Evolutionary conservation across 148 eudicot genomes (phyloP), one percentile per base, ranked within the genome.

Genomic region (Spergularia bocconei): DNA sequence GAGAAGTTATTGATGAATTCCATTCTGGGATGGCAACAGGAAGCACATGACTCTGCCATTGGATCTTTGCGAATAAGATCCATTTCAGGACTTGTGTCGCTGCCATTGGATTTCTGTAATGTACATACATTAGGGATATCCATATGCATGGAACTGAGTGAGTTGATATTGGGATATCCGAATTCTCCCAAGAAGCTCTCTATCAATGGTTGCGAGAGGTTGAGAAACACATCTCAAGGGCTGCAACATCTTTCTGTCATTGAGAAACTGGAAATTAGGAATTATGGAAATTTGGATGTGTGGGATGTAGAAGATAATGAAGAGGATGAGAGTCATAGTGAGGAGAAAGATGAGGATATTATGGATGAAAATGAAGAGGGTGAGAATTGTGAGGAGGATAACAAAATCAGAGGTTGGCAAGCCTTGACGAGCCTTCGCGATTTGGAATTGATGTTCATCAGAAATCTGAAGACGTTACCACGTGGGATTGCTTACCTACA

Each of bases 241-340:
- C 23, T 69, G 38, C 72, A 69, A 15, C 57, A 50, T 52, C 59
- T 69, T 12, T 8, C 70, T 10, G 52, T 38, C 36, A 56, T 69
- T 25, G 72, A 69, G 58, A 14, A 13, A 11, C 13, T 69, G n/a
- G 4, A 13, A 10, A 69, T 50, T 7, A 6, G 36, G 36, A 2
- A 29, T 29, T 29, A 0, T 0, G 36, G 2, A 29, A 4, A 29
- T 29, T 29, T 29, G 36, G 36, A 29, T 29, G 36, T 29, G 36
- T 29, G 36, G 36, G 36, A 29, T 29, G 36, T 29, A 1, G 36
- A 29, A 29, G 36, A 29, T 29, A 29, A 29, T 29, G 36, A 29
- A 39, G 63, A 71, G n/a, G n/a, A n/a, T n/a, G n/a, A n/a, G n/a
- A n/a, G n/a, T n/a, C n/a, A 4, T 29, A 1, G 36, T 29, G 36